phyloP scores from a whole-genome alignment of 2,329 filamentous ascomycete genomes.

The Fonsecaea pugnacius region DNA sequence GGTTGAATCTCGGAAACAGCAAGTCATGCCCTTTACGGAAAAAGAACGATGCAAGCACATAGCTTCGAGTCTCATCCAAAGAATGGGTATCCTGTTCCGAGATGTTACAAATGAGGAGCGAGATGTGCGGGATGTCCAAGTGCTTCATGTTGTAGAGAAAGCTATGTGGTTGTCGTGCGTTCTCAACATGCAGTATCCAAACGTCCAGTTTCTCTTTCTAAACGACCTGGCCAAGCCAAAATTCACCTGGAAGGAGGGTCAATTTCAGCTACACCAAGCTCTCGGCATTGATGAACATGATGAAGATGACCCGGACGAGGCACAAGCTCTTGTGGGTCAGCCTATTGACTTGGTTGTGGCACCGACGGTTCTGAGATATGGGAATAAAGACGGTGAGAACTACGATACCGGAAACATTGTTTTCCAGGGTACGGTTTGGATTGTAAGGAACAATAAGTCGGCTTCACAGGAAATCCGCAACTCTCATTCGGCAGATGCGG shows the following conservation, averaged over 20 bases:
- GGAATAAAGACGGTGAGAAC: background rate
- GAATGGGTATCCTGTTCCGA: background rate
- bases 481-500: background rate
- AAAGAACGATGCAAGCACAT: background rate
- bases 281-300: background rate
- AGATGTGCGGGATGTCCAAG: background rate
- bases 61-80: background rate
- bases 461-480: background rate
- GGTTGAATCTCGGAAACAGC: background rate
- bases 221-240: background rate
- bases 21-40: background rate
- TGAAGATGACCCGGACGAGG: background rate
- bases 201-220: background rate
- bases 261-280: background rate
- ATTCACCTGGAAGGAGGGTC: background rate
- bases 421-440: background rate
- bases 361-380: background rate
- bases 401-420: background rate
- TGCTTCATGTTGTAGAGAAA: background rate
- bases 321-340: background rate
- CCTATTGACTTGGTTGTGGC: constrained; percentile 2
- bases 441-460: background rate
- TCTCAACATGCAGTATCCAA: background rate
- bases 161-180: background rate
- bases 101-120: background rate